Percentiles rank a stretch among this genome's conserved stretches.
Evolutionary conservation across 2,329 filamentous ascomycete species (phyloP).

Genomic region (Aspergillus unguis): DNA sequence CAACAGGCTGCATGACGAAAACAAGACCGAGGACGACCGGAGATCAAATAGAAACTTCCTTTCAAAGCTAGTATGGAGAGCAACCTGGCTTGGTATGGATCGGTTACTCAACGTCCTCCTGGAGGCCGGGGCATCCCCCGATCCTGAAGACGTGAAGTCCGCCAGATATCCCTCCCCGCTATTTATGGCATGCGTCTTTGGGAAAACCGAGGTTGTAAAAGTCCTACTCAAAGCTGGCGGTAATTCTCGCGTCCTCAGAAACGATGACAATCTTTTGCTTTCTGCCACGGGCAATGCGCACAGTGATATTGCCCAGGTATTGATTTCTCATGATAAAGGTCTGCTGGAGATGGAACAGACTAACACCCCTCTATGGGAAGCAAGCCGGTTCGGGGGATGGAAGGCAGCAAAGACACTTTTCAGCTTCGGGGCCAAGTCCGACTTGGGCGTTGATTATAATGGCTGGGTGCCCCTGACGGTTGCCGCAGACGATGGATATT

Average conservation of each 20-base stretch:
- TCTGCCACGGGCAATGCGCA: background rate
- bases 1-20: background rate
- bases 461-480: background rate
- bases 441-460: background rate
- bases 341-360: background rate
- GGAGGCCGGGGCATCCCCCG: background rate
- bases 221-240: background rate
- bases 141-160: background rate
- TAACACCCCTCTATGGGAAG: background rate
- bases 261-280: background rate
- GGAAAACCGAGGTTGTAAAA: background rate
- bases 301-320: background rate
- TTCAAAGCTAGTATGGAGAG: background rate
- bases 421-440: background rate
- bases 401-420: background rate
- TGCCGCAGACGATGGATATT: background rate
- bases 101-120: background rate
- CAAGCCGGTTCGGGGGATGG: background rate
- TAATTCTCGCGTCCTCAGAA: background rate
- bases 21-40: too few relatives aligned
- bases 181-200: background rate
- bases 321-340: background rate
- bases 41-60: too few relatives aligned
- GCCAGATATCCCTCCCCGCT: background rate
- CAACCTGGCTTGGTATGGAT: background rate